Conservation (phyloP, 306 rosid species). For the Fragaria vesca region DNA sequence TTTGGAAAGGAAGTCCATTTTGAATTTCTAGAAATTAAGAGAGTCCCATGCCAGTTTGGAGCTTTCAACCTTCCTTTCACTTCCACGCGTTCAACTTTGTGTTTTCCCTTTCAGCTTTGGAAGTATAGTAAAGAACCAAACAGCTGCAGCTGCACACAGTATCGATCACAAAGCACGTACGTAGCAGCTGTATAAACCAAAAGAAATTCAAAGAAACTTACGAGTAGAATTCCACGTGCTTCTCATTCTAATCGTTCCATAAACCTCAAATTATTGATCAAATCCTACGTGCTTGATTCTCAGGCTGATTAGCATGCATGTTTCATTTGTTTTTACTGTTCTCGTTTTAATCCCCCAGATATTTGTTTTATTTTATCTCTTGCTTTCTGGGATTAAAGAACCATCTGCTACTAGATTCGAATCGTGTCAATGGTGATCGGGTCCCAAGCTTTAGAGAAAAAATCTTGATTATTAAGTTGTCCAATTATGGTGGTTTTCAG, state of each 20-base stretch:
- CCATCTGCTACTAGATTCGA: constrained; percentile 14
- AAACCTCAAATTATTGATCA: neutral
- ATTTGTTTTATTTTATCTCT: neutral
- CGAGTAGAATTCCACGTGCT: neutral
- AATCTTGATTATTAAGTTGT: neutral
- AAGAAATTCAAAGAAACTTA: no score
- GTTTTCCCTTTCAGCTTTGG: neutral
- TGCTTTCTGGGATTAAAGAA: neutral
- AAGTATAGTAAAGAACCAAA: neutral
- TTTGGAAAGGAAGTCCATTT: neutral
- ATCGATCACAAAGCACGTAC: neutral
- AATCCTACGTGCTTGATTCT: neutral
- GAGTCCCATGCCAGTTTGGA: neutral
- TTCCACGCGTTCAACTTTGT: neutral
- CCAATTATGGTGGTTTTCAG: neutral
- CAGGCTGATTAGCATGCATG: neutral
- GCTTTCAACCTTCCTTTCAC: neutral
- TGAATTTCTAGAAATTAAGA: neutral
- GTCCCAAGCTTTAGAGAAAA: constrained; percentile 10
- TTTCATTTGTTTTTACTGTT: neutral
- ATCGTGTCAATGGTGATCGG: neutral
- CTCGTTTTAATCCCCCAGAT: neutral
- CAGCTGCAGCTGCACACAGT: neutral
- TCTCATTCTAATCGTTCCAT: neutral
- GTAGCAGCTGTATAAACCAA: neutral